Base-by-base conservation (phyloP, 2,329 filamentous ascomycete genomes). In the Fusarium xylarioides region DNA sequence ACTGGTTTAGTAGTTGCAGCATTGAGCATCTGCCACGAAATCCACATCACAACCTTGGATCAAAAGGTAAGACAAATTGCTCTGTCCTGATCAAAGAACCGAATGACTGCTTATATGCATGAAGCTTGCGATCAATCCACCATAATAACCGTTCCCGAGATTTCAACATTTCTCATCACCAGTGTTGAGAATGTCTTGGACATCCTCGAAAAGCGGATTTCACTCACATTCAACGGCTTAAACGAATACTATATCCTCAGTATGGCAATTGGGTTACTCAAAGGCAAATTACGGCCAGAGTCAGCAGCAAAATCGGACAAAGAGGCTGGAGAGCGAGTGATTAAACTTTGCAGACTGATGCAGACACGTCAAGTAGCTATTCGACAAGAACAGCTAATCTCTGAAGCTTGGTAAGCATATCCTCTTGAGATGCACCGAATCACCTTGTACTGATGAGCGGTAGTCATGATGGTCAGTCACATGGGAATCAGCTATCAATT, bases 381-480 rank as follows among this genome's bases (percentile, higher is more conserved):
- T 19, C 21, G 21, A 19, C 37, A 14, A 19, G 4, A 43, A 11
- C 0, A 19, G 3, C 14, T 6, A 4, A 10, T 44, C 5, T 1
- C 5, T 19, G 6, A 11, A 1, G 1, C 37, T 23, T 28, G 26
- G 52, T 54, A 19, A 30, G 35, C 7, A 3, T 10, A 5, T 4
- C 7, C 5, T 14, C 2, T n/a, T 12, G 15, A 30, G 3, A 15
- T 2, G 7, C 19, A 30, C 15, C 1, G 6, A 2, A 6, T 18
- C 8, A 23, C 21, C 21, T 1, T 11, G 11, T 30, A 11, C 16
- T 54, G 21, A 54, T 6, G 5, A 30, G 21, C 12, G 4, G 5
- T 11, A 54, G 52, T n/a, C 15, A 42, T 5, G 26, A 30, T n/a
- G 21, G 5, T 3, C 8, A 12, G 3, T 4, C 11, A 6, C 11